Conservation (phyloP, 2,329 filamentous ascomycete species). For the Escovopsis weberi region DNA sequence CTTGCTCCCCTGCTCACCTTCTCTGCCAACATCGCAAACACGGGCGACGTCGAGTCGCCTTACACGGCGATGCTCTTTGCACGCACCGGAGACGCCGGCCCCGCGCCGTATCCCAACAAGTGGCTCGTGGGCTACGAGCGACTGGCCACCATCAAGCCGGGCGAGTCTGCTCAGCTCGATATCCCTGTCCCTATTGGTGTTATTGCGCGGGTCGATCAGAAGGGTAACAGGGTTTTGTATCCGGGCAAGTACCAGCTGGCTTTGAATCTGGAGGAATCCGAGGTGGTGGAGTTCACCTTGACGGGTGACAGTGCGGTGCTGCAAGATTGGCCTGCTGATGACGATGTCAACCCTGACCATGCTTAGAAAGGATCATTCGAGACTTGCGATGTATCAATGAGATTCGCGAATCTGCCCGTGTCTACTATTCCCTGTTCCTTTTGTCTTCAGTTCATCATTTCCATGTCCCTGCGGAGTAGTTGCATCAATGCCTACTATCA, state of each 20-base stretch:
- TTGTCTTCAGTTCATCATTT: too few relatives aligned
- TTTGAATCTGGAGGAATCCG: constrained; percentile 28
- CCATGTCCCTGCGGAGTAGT: too few relatives aligned
- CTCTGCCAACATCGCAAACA: constrained; percentile 30
- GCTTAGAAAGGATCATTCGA: too few relatives aligned
- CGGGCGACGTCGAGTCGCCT: constrained; percentile 30
- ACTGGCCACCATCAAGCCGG: constrained; percentile 22
- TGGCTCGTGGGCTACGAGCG: constrained; percentile 35
- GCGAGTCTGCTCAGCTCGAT: constrained; percentile 11
- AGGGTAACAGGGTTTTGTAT: constrained; percentile 36
- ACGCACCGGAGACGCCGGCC: constrained; percentile 26
- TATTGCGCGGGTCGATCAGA: constrained; percentile 33
- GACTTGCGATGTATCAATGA: too few relatives aligned
- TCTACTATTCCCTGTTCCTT: too few relatives aligned
- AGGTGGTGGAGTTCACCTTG: constrained; percentile 28
- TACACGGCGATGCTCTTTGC: constrained; percentile 38
- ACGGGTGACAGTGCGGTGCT: constrained; percentile 18
- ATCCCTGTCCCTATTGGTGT: constrained; percentile 29
- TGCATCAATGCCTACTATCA: too few relatives aligned
- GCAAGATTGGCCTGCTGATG: constrained; percentile 1
- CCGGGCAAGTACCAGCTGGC: constrained; percentile 35
- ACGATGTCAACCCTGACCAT: not conserved
- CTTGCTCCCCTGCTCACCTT: constrained; percentile 1
- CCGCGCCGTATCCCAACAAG: constrained; percentile 36
- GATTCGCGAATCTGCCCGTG: too few relatives aligned